These are phyloP conservation scores for Microsporum audouinii DNA, from an alignment of 2,329 filamentous ascomycete genomes.

Conservation along the genomic window DNA sequence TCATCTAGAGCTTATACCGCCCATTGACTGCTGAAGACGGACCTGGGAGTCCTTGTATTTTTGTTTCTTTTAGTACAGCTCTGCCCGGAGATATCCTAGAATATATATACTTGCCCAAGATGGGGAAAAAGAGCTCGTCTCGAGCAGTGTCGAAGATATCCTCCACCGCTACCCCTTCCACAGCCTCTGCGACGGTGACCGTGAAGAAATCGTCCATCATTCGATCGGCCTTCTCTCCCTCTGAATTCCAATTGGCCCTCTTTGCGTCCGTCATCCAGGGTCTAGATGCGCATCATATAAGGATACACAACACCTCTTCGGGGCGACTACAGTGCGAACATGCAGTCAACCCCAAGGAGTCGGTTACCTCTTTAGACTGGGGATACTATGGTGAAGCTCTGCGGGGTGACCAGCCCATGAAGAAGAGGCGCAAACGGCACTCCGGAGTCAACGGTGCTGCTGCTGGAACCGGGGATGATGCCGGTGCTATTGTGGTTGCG, in stretches of 20 bases:
- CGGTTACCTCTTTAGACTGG: slow-evolving; percentile 42
- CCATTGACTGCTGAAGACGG: background rate
- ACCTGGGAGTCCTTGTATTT: background rate
- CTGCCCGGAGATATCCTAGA: background rate
- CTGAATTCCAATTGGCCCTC: slow-evolving; percentile 40
- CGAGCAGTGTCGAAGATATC: slow-evolving; percentile 35
- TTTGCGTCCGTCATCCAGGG: slow-evolving; percentile 45
- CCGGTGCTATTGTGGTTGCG: slow-evolving; percentile 36
- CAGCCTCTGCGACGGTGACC: slow-evolving; percentile 26
- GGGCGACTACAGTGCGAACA: slow-evolving; percentile 42
- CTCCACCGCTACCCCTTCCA: slow-evolving; percentile 31
- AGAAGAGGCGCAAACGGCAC: slow-evolving; percentile 43
- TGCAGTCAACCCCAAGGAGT: slow-evolving; percentile 36
- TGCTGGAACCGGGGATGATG: slow-evolving; percentile 18
- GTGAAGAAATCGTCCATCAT: slow-evolving; percentile 38
- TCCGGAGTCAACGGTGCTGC: slow-evolving; percentile 30
- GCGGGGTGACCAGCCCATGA: slow-evolving; percentile 28
- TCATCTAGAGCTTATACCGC: background rate
- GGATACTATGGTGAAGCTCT: slow-evolving; percentile 32
- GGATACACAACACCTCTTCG: slow-evolving; percentile 42
- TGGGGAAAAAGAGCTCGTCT: slow-evolving; percentile 38
- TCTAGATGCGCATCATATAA: slow-evolving; percentile 41
- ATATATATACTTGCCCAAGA: slow-evolving; percentile 19
- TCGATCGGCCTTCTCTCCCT: slow-evolving; percentile 40
- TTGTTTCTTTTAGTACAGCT: background rate